Conservation (phyloP, 352 stramenopile genomes). For the Globisporangium lucens region DNA sequence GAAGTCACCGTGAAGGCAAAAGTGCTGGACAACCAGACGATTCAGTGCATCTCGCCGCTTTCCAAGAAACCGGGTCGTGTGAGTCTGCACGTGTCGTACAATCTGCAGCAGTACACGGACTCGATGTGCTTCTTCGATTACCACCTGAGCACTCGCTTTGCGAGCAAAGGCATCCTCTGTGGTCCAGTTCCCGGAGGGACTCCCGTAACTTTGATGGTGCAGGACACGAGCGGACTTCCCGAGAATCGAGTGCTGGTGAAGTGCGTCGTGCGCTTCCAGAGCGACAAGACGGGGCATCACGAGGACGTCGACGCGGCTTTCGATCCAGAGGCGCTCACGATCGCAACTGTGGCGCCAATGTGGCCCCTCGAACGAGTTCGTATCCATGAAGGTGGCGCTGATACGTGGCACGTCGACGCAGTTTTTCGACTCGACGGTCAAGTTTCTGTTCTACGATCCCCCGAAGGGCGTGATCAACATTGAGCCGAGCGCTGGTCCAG, state of each 20-base stretch:
- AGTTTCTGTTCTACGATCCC: conserved; percentile 75
- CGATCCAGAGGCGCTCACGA: conserved; percentile 23
- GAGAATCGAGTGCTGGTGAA: conserved; percentile 36
- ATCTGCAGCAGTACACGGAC: conserved; percentile 67
- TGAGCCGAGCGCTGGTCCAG: conserved; percentile 49
- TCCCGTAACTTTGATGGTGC: conserved; percentile 39
- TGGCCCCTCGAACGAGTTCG: conserved; percentile 66
- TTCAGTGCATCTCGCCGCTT: conserved; percentile 44
- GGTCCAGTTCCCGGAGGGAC: conserved; percentile 57
- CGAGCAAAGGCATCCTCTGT: conserved; percentile 43
- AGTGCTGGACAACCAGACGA: conserved; percentile 50
- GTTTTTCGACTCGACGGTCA: conserved; percentile 43
- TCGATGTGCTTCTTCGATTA: conserved; percentile 73
- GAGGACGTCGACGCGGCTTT: conserved; percentile 40
- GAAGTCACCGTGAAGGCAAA: conserved; percentile 48
- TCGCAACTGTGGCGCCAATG: conserved; percentile 39
- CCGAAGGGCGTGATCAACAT: conserved; percentile 61
- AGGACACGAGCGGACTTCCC: conserved; percentile 37
- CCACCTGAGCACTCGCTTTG: conserved; percentile 42
- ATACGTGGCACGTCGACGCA: conserved; percentile 18
- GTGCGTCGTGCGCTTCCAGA: conserved; percentile 46
- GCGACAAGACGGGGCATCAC: conserved; percentile 23
- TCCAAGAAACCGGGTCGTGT: conserved; percentile 33
- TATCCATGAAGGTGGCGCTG: conserved; percentile 37
- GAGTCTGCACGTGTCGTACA: conserved; percentile 61